Conservation (phyloP, 345 rosid species). For the Erodium maritimum region DNA sequence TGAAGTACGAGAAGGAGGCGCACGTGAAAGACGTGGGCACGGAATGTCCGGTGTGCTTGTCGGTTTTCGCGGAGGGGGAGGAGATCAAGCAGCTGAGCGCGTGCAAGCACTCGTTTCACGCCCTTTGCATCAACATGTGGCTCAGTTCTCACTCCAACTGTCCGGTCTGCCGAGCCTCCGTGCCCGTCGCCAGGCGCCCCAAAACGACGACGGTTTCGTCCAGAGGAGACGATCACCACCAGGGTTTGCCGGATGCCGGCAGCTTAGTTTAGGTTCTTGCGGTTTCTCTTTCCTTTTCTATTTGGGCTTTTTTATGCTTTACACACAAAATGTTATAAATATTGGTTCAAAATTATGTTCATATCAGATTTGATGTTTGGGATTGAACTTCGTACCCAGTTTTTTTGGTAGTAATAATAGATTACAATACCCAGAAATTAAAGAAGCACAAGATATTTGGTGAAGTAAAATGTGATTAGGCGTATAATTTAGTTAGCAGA, state of each 20-base stretch:
- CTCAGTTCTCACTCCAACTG: constrained; percentile 45
- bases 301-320: no score
- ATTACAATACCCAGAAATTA: no score
- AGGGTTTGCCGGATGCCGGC: constrained; percentile 60
- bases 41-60: constrained; percentile 68
- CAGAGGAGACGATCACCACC: constrained; percentile 40
- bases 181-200: constrained; percentile 28
- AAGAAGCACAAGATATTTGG: no score
- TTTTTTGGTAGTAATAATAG: no score
- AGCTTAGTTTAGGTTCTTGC: constrained; percentile 30
- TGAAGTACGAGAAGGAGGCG: constrained; percentile 28
- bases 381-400: no score
- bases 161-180: constrained; percentile 60
- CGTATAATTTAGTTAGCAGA: no score
- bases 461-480: no score
- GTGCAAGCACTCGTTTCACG: constrained; percentile 71
- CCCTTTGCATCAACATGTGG: constrained; percentile 55
- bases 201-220: constrained; percentile 8
- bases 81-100: constrained; percentile 37
- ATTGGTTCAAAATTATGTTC: no score
- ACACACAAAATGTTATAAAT: no score
- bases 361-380: no score
- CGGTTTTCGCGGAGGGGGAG: constrained; percentile 41
- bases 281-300: background rate
- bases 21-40: constrained; percentile 41